A percentile compares a stretch with the other conserved stretches of the same genome.
These are phyloP conservation scores for Mycosphaerella sp. DNA, from an alignment of 2,329 filamentous ascomycete species.

Conservation along the genomic window DNA sequence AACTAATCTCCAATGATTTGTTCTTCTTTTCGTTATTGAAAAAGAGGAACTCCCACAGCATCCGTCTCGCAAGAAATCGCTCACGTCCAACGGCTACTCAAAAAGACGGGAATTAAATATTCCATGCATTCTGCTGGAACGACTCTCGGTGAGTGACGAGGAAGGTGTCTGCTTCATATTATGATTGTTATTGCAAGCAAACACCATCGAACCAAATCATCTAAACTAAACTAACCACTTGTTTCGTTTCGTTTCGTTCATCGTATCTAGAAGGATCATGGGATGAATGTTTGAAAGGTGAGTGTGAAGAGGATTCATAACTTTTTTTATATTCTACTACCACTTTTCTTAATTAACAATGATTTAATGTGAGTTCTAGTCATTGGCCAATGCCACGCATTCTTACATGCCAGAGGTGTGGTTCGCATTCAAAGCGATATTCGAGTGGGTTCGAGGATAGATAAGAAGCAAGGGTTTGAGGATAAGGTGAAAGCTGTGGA, in stretches of 20 bases:
- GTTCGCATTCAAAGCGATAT: slow-evolving; percentile 84
- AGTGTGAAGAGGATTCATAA: too few species aligned
- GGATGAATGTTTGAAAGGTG: slow-evolving; percentile 69
- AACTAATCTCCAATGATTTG: too few species aligned
- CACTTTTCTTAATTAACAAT: too few species aligned
- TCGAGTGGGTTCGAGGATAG: slow-evolving; percentile 75
- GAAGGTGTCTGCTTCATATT: not conserved
- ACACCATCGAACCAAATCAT: too few species aligned
- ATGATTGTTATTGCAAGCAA: too few species aligned
- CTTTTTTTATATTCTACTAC: too few species aligned
- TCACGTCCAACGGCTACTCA: slow-evolving; percentile 77
- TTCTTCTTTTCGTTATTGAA: too few species aligned
- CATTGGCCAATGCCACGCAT: slow-evolving; percentile 73
- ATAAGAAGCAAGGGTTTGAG: slow-evolving; percentile 74
- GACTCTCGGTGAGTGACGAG: slow-evolving; percentile 63
- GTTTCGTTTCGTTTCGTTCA: not conserved
- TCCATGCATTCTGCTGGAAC: slow-evolving; percentile 92
- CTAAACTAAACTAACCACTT: too few species aligned
- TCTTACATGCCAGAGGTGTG: slow-evolving; percentile 71
- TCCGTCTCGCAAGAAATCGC: slow-evolving; percentile 65
- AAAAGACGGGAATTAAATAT: slow-evolving; percentile 72
- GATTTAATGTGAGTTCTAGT: too few species aligned
- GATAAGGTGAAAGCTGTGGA: slow-evolving; percentile 68
- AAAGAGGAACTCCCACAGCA: slow-evolving; percentile 40
- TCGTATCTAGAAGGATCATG: slow-evolving; percentile 81